Base-by-base conservation (phyloP, 495 filamentous ascomycete genomes). In the Parathielavia appendiculata region DNA sequence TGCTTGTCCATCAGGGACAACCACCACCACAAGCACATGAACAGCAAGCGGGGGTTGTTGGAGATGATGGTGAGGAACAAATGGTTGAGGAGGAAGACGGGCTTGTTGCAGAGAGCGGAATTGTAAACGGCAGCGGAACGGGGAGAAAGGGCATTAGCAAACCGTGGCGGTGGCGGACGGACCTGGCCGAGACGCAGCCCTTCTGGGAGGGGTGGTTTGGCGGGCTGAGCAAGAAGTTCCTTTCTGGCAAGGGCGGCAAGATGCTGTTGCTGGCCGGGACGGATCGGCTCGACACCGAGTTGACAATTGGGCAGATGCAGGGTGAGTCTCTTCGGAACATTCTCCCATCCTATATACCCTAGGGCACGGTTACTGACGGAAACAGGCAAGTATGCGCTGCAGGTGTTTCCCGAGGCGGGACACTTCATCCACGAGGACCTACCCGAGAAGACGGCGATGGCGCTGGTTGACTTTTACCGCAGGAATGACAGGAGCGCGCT, bases 251-350 rank as follows among this genome's bases (percentile, higher is more conserved):
- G 48, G 93, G 92, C 10, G 93, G 91, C 45, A 99, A 99, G 72
- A 68, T 97, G 58, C 75, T 99, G 26, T 73, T 99, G 30, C 80
- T 99, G 16, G 95, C 93, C 7, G 93, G 93, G 7, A 97, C 93
- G 14, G 93, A 99, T 73, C 79, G 95, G 54, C 71, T 99, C 49
- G 93, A 97, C 69, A 95, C 88, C 65, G 93, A 97, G 64, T 71
- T 97, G 62, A 96, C 92, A 74, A 97, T 97, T 68, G 93, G 91
- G 16, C 93, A 97, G 73, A 96, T 96, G 91, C 91, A 96, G 80
- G 91, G 91, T 87, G 73, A 30, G 73, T 68, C 17, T 50, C n/a
- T n/a, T n/a, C n/a, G n/a, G n/a, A n/a, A 59, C 12, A 35, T 51
- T 46, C 52, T 22, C 45, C 23, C 41, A 34, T 32, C 16, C 32